Evolutionary conservation across 352 stramenopile species (phyloP).

Genomic region (Phytophthora colocasiae): DNA sequence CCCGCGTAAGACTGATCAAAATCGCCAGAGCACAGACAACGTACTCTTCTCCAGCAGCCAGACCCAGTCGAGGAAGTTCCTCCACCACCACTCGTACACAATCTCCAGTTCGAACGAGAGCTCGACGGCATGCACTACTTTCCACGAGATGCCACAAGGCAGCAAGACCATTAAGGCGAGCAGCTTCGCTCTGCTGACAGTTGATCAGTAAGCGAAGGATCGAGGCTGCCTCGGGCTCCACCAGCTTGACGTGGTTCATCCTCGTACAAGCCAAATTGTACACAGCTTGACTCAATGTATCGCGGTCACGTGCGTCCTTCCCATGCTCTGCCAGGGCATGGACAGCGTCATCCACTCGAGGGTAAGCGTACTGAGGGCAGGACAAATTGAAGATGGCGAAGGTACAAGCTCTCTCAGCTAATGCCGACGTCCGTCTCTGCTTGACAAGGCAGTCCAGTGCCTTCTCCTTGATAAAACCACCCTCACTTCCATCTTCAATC

Average conservation of each 20-base stretch:
- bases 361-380: conserved; percentile 70
- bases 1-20: conserved; percentile 42
- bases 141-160: conserved; percentile 64
- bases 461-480: conserved; percentile 77
- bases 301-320: conserved; percentile 47
- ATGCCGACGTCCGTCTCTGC: conserved; percentile 46
- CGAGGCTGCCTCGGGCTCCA: conserved; percentile 53
- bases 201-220: conserved; percentile 48
- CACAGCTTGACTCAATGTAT: conserved; percentile 58
- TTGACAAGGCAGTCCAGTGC: conserved; percentile 66
- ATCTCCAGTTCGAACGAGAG: conserved; percentile 51
- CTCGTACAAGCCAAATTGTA: conserved; percentile 76
- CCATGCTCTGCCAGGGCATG: conserved; percentile 63
- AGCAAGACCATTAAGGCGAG: conserved; percentile 57
- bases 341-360: conserved; percentile 71
- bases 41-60: conserved; percentile 34
- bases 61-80: conserved; percentile 41
- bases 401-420: conserved; percentile 50
- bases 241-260: conserved; percentile 73
- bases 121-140: conserved; percentile 52
- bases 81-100: conserved; percentile 56
- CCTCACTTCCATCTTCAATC: conserved; percentile 75
- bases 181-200: conserved; percentile 27
- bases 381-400: conserved; percentile 77
- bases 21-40: conserved; percentile 51